A percentile compares a stretch with the other conserved stretches of the same genome.
These are phyloP conservation scores for Pichia sp. DNA, from an alignment of 1,139 yeast species.

Conservation along the genomic window DNA sequence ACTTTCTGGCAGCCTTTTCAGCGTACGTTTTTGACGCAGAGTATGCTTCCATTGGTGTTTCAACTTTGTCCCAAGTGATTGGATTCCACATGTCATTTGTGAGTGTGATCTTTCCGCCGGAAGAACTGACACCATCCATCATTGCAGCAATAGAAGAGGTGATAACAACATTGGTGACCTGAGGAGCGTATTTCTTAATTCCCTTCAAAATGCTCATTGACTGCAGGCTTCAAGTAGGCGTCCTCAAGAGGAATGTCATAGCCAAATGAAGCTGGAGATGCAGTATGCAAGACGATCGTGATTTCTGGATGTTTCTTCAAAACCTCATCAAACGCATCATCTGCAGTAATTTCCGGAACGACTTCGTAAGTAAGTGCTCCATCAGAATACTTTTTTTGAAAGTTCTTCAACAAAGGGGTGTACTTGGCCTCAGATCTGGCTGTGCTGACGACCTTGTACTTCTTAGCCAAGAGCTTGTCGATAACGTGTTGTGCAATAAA, in stretches of 20 bases:
- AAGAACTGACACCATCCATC: constrained; percentile 14
- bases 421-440: constrained; percentile 35
- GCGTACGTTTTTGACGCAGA: constrained; percentile 49
- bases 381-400: constrained; percentile 28
- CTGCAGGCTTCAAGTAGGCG: constrained; percentile 42
- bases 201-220: constrained; percentile 42
- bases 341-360: constrained; percentile 33
- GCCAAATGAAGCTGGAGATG: constrained; percentile 44
- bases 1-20: constrained; percentile 54
- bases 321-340: constrained; percentile 39
- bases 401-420: constrained; percentile 24
- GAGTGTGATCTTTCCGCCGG: constrained; percentile 28
- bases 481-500: constrained; percentile 30
- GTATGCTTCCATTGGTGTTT: constrained; percentile 34
- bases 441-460: constrained; percentile 35
- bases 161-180: constrained; percentile 47
- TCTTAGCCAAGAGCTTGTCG: constrained; percentile 20
- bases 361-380: constrained; percentile 32
- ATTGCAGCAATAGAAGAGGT: constrained; percentile 56
- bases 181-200: constrained; percentile 41
- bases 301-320: constrained; percentile 45
- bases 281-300: constrained; percentile 54
- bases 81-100: constrained; percentile 36
- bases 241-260: constrained; percentile 20
- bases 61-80: constrained; percentile 35